Evolutionary conservation across 2,329 filamentous ascomycete species (phyloP).

Genomic region (Verticillium dahliae): DNA sequence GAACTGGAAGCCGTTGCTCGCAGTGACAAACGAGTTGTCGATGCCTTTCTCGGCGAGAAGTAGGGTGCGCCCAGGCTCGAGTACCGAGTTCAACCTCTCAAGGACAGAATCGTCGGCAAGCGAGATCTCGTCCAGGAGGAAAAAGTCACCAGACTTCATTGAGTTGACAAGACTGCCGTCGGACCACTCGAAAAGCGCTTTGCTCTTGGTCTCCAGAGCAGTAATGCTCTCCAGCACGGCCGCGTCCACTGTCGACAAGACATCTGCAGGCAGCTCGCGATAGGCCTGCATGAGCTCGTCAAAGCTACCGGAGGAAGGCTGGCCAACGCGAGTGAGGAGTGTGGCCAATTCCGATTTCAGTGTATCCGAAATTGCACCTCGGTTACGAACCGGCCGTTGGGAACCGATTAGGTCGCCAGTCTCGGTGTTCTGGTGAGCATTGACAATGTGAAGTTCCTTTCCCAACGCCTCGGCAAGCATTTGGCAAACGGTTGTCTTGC

Average conservation of each 20-base stretch:
- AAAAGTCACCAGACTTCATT: conserved; percentile 85
- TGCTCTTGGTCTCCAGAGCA: conserved; percentile 54
- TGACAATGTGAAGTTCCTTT: conserved; percentile 79
- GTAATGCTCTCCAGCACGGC: conserved; percentile 39
- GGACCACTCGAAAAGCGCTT: conserved; percentile 91
- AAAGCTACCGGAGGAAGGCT: conserved; percentile 33
- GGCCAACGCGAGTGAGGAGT: conserved; percentile 34
- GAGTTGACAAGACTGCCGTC: conserved; percentile 91
- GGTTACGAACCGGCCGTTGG: conserved; percentile 84
- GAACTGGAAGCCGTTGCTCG: conserved; percentile 80
- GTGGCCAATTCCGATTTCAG: conserved; percentile 55
- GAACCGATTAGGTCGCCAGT: conserved; percentile 96
- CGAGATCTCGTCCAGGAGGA: conserved; percentile 95
- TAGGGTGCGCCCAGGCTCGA: conserved; percentile 81
- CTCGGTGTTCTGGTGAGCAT: conserved; percentile 97
- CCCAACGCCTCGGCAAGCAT: conserved; percentile 75
- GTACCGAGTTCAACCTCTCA: conserved; percentile 90
- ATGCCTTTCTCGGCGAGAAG: conserved; percentile 91
- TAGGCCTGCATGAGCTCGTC: conserved; percentile 56
- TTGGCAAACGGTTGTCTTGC: conserved; percentile 95
- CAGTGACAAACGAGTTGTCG: conserved; percentile 72
- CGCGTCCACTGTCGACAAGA: conserved; percentile 38
- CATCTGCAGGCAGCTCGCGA: conserved; percentile 39
- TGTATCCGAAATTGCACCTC: conserved; percentile 61
- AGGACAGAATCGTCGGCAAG: conserved; percentile 95